phyloP scores from a whole-genome alignment of 805 yeast genomes.

The Yarrowia bubula region DNA sequence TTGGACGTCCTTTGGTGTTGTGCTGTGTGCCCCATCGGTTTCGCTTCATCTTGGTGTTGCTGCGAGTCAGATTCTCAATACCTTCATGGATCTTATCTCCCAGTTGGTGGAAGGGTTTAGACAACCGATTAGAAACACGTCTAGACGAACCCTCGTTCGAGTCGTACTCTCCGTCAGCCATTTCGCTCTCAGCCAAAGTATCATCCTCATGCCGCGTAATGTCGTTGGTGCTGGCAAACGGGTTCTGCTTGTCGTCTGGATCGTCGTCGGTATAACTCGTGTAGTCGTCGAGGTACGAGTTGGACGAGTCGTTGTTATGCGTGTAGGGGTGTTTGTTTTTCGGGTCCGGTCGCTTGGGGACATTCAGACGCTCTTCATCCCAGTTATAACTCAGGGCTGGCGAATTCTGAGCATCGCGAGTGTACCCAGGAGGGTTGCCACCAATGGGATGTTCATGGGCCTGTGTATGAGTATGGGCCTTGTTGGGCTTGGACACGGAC shows the following conservation, averaged over 20 bases:
- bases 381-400: constrained; percentile 24
- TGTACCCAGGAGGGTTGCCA: constrained; percentile 11
- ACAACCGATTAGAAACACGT: constrained; percentile 5
- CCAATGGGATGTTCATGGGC: constrained; percentile 16
- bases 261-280: constrained; percentile 20
- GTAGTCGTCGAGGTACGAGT: constrained; percentile 22
- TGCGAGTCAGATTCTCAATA: constrained; percentile 33
- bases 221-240: constrained; percentile 19
- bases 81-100: constrained; percentile 26
- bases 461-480: constrained; percentile 5
- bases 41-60: constrained; percentile 61
- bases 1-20: constrained; percentile 66
- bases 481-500: constrained; percentile 16
- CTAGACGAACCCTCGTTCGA: constrained; percentile 29
- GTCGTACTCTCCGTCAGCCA: constrained; percentile 30
- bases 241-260: constrained; percentile 19
- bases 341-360: neutral
- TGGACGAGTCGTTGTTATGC: constrained; percentile 17
- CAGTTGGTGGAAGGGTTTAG: constrained; percentile 26
- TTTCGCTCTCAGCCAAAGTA: constrained; percentile 26
- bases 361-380: constrained; percentile 24
- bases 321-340: neutral
- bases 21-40: constrained; percentile 92
- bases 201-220: constrained; percentile 18
- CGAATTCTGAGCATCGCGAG: neutral